Evolutionary conservation across 805 yeast genomes (phyloP).

Genomic region (Starmera amethionina): DNA sequence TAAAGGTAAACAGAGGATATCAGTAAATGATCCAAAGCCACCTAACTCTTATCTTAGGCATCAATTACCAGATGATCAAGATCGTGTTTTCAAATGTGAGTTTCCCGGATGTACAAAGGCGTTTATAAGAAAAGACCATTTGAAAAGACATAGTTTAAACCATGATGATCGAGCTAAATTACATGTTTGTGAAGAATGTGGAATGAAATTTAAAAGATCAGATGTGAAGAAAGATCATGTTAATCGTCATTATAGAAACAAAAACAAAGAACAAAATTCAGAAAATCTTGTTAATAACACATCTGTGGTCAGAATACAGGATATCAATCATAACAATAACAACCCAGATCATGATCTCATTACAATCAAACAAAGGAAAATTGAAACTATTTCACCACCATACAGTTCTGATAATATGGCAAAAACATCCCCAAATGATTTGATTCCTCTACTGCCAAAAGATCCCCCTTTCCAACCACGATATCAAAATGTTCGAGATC

Average conservation of each 20-base stretch:
- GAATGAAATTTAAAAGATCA: slow-evolving; percentile 50
- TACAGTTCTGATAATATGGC: slow-evolving; percentile 3
- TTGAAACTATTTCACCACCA: no score
- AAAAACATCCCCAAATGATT: slow-evolving; percentile 11
- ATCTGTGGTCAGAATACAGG: no score
- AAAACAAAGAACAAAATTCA: slow-evolving; percentile 1
- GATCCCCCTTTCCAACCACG: slow-evolving; percentile 8
- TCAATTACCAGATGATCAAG: background rate
- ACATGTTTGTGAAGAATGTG: slow-evolving; percentile 42
- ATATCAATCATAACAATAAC: no score
- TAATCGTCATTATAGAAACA: slow-evolving; percentile 26
- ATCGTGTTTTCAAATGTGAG: background rate
- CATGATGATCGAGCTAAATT: slow-evolving; percentile 42
- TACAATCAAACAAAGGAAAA: no score
- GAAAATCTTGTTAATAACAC: no score
- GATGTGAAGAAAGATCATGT: slow-evolving; percentile 41
- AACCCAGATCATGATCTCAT: no score
- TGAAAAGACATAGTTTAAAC: slow-evolving; percentile 52
- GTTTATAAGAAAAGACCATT: slow-evolving; percentile 40
- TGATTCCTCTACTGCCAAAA: slow-evolving; percentile 15
- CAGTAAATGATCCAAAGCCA: no score
- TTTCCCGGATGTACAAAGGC: background rate
- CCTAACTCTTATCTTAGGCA: no score
- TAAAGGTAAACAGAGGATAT: no score
- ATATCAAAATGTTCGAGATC: no score